A percentile compares a stretch with the other conserved stretches of the same genome.
These are phyloP conservation scores for Phialophora verrucosa DNA, from an alignment of 2,329 filamentous ascomycete genomes.

Conservation along the genomic window DNA sequence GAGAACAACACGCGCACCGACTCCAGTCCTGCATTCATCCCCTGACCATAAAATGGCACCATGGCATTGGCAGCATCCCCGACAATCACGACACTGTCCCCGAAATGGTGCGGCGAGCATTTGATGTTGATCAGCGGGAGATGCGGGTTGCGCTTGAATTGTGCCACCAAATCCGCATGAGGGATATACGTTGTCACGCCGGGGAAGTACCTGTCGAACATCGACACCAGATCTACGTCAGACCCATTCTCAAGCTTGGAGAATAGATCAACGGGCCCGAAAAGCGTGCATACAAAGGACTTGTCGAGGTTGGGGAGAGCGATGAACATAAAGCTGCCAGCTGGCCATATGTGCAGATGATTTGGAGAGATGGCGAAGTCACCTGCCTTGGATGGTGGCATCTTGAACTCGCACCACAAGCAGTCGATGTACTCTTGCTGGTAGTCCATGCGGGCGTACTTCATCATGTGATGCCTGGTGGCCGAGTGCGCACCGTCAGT, in stretches of 20 bases:
- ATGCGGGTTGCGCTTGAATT: slow-evolving; percentile 83
- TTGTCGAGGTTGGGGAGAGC: slow-evolving; percentile 88
- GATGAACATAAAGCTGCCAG: slow-evolving; percentile 95
- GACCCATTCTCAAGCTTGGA: slow-evolving; percentile 68
- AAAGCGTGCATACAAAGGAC: slow-evolving; percentile 93
- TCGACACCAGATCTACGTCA: slow-evolving; percentile 61
- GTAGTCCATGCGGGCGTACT: slow-evolving; percentile 87
- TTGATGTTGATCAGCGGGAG: slow-evolving; percentile 93
- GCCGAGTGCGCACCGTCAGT: slow-evolving; percentile 95
- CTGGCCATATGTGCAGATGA: slow-evolving; percentile 97
- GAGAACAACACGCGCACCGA: slow-evolving; percentile 89
- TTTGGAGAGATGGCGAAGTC: slow-evolving; percentile 84
- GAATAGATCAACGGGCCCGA: slow-evolving; percentile 76
- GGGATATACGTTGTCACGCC: slow-evolving; percentile 71
- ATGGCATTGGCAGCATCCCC: slow-evolving; percentile 97
- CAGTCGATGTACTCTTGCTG: slow-evolving; percentile 95
- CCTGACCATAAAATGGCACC: slow-evolving; percentile 98
- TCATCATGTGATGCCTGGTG: slow-evolving; percentile 93
- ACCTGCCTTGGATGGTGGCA: slow-evolving; percentile 59
- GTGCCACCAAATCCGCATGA: slow-evolving; percentile 69
- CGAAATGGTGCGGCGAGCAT: slow-evolving; percentile 85
- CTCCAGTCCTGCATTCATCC: slow-evolving; percentile 95
- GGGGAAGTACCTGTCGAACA: slow-evolving; percentile 85
- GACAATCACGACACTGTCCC: slow-evolving; percentile 77
- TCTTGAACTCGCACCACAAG: slow-evolving; percentile 94